Conservation (phyloP, 106 monocot species). For the Dioscorea zingiberensis region DNA sequence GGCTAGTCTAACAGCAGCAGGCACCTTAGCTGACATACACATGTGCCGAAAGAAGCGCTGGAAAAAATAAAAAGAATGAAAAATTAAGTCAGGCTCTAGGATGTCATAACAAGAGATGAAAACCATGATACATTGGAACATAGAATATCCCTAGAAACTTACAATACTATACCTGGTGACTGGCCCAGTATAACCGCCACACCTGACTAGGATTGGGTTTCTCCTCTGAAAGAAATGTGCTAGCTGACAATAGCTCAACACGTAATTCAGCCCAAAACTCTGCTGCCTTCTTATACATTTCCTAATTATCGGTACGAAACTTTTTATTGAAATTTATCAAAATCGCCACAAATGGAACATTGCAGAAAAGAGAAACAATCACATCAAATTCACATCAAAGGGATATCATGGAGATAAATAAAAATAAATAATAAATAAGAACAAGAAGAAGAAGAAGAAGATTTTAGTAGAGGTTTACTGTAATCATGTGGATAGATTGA, state of each 20-base stretch:
- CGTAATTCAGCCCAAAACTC: constrained; percentile 97
- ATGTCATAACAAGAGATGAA: no score
- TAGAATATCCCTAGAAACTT: no score
- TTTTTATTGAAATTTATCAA: constrained; percentile 1
- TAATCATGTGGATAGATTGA: no score
- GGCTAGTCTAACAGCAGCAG: constrained; percentile 63
- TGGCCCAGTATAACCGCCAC: constrained; percentile 97
- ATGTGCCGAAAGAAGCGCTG: constrained; percentile 97
- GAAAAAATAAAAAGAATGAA: constrained; percentile 10
- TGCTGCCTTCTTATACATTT: constrained; percentile 85
- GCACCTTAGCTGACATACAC: constrained; percentile 99
- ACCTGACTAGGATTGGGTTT: constrained; percentile 68
- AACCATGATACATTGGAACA: no score
- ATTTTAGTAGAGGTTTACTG: no score
- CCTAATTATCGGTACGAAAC: constrained; percentile 22
- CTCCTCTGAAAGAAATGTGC: constrained; percentile 65
- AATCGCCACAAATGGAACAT: background rate
- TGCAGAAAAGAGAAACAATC: no score
- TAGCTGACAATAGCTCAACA: constrained; percentile 77
- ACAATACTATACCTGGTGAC: constrained; percentile 68
- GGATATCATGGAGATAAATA: background rate
- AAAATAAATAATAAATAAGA: no score
- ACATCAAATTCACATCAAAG: background rate
- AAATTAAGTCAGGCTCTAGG: constrained; percentile 1
- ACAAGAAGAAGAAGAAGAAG: no score